These are phyloP conservation scores for Scortechinia acanthostroma DNA, from an alignment of 2,329 filamentous ascomycete genomes.

Conservation along the genomic window DNA sequence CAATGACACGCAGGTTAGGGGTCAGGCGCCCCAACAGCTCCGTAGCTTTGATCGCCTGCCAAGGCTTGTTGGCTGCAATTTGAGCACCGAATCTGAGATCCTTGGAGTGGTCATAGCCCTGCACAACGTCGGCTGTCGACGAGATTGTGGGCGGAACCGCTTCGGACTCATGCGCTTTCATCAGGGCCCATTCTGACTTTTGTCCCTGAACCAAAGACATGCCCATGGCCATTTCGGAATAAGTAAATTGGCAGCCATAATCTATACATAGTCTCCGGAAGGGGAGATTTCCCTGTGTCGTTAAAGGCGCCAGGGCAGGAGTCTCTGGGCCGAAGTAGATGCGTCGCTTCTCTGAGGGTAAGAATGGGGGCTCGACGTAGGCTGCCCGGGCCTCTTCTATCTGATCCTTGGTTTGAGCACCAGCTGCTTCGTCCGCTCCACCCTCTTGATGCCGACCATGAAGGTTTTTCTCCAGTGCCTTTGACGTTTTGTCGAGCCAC, in stretches of 20 bases:
- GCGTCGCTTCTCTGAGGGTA: conserved; percentile 84
- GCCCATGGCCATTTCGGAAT: conserved; percentile 96
- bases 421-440: conserved; percentile 30
- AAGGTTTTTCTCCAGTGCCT: conserved; percentile 9
- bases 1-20: conserved; percentile 80
- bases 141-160: conserved; percentile 47
- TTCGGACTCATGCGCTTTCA: conserved; percentile 87
- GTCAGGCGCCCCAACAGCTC: conserved; percentile 72
- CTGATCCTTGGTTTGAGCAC: conserved; percentile 27
- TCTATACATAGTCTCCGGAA: conserved; percentile 86
- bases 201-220: conserved; percentile 82
- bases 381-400: conserved; percentile 68
- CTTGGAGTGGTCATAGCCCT: conserved; percentile 72
- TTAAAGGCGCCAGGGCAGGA: conserved; percentile 85
- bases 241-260: conserved; percentile 84
- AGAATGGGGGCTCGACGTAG: conserved; percentile 79
- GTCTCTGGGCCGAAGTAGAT: conserved; percentile 94
- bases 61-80: conserved; percentile 86
- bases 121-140: conserved; percentile 47
- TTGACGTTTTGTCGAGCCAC: conserved; percentile 68
- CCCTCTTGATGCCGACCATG: conserved; percentile 22
- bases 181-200: conserved; percentile 87
- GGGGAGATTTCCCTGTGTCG: conserved; percentile 91
- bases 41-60: conserved; percentile 81
- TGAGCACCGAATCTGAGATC: conserved; percentile 89